Percentiles rank a stretch among this genome's conserved stretches.
These are phyloP conservation scores for Hypoxylon intermedium DNA, from an alignment of 495 filamentous ascomycete genomes.

Conservation along the genomic window DNA sequence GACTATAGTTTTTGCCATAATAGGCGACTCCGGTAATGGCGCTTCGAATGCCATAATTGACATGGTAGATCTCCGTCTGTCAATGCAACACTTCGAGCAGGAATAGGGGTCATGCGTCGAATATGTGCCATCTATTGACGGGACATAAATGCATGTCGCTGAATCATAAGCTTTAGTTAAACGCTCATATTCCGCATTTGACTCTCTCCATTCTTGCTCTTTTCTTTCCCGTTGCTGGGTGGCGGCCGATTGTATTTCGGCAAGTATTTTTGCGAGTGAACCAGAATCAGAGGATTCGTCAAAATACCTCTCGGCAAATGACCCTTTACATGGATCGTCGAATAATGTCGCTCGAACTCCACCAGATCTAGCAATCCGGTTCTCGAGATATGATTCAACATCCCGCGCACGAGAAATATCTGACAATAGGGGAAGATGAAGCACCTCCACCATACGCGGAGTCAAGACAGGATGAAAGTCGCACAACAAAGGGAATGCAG, in stretches of 20 bases:
- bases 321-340: slow-evolving; percentile 46
- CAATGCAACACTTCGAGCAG: slow-evolving; percentile 46
- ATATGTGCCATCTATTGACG: slow-evolving; percentile 1
- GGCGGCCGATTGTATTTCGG: slow-evolving; percentile 45
- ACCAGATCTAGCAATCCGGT: slow-evolving; percentile 30
- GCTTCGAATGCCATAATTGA: slow-evolving; percentile 53
- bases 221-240: slow-evolving; percentile 39
- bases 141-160: slow-evolving; percentile 37
- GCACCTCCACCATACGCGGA: slow-evolving; percentile 53
- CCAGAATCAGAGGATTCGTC: slow-evolving; percentile 36
- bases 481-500: slow-evolving; percentile 44
- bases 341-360: slow-evolving; percentile 52
- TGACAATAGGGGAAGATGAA: slow-evolving; percentile 48
- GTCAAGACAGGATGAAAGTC: slow-evolving; percentile 52
- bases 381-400: slow-evolving; percentile 55
- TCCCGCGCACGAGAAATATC: slow-evolving; percentile 55
- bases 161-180: slow-evolving; percentile 47
- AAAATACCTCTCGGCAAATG: slow-evolving; percentile 59
- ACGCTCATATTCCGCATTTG: slow-evolving; percentile 48
- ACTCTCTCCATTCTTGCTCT: slow-evolving; percentile 48
- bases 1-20: slow-evolving; percentile 45
- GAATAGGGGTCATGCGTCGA: slow-evolving; percentile 23
- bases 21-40: slow-evolving; percentile 46
- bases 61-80: slow-evolving; percentile 37
- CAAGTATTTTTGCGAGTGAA: slow-evolving; percentile 39